These are phyloP conservation scores for Hansenula anomala DNA, from an alignment of 1,139 yeast genomes.

Conservation along the genomic window DNA sequence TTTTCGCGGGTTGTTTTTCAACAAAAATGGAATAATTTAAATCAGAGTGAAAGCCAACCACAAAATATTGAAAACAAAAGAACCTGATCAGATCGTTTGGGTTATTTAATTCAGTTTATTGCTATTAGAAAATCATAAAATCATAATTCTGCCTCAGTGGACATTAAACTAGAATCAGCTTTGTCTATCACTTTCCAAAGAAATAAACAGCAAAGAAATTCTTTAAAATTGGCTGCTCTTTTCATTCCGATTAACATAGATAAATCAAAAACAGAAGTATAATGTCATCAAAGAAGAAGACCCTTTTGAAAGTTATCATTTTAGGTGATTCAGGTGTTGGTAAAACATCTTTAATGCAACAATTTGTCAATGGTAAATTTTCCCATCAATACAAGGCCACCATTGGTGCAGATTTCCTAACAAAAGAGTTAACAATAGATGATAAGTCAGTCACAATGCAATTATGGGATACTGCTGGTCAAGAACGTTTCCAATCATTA, in stretches of 20 bases:
- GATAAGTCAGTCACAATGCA: slow-evolving; percentile 78
- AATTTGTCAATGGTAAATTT: slow-evolving; percentile 92
- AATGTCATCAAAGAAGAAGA: slow-evolving; percentile 82
- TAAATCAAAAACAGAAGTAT: no score
- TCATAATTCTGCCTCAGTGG: no score
- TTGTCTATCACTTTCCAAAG: no score
- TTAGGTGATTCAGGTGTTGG: slow-evolving; percentile 98
- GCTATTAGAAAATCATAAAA: no score
- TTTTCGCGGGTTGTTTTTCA: no score
- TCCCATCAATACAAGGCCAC: slow-evolving; percentile 97
- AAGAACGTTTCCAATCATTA: slow-evolving; percentile 91
- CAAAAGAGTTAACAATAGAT: slow-evolving; percentile 84
- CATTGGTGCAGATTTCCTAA: slow-evolving; percentile 94
- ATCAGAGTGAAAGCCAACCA: neutral
- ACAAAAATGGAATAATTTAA: no score
- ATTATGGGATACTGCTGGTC: slow-evolving; percentile 99
- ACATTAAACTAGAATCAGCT: no score
- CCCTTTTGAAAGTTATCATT: slow-evolving; percentile 87
- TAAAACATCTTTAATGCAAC: slow-evolving; percentile 93
- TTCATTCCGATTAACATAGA: no score
- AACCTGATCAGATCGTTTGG: no score
- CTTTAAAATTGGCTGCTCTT: no score
- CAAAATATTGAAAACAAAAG: neutral
- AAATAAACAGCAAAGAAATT: no score
- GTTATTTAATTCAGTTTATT: no score